phyloP scores from a whole-genome alignment of 768 basidiomycete species.

The Pleurotus salmoneostramineus region DNA sequence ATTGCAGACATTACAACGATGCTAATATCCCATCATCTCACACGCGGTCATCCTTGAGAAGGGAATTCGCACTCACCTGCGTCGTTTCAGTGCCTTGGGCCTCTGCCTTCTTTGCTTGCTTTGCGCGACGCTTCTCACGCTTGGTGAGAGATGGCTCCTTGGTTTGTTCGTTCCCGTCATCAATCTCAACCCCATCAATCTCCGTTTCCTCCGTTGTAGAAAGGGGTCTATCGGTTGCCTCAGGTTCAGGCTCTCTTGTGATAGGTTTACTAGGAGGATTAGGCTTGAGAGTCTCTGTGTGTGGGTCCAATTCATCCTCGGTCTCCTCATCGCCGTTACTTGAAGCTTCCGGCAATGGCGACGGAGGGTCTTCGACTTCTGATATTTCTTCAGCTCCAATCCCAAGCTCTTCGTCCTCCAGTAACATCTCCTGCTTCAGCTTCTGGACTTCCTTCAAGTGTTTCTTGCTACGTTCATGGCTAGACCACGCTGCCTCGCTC shows the following conservation, averaged over 20 bases:
- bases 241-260: background rate
- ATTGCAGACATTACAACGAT: conserved; percentile 70
- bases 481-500: conserved; percentile 92
- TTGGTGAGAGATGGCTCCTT: conserved; percentile 45
- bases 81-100: conserved; percentile 16
- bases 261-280: background rate
- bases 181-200: conserved; percentile 9
- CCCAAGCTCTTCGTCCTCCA: conserved; percentile 67
- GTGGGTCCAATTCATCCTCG: too few species aligned
- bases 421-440: conserved; percentile 71
- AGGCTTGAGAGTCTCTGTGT: too few species aligned
- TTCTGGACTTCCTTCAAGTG: conserved; percentile 85
- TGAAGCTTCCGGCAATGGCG: conserved; percentile 8
- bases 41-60: conserved; percentile 3
- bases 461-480: conserved; percentile 94
- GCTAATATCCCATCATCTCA: conserved; percentile 14
- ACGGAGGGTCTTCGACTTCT: conserved; percentile 10
- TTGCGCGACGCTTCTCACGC: conserved; percentile 74
- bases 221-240: background rate
- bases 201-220: conserved; percentile 1
- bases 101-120: conserved; percentile 69
- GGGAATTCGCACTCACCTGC: conserved; percentile 14
- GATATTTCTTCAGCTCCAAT: conserved; percentile 34
- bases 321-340: too few species aligned
- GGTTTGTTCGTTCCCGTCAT: background rate